Evolutionary conservation across 1,139 yeast genomes (phyloP), one percentile per base, ranked within the genome.

Genomic region (Saccharomyces hybrid): DNA sequence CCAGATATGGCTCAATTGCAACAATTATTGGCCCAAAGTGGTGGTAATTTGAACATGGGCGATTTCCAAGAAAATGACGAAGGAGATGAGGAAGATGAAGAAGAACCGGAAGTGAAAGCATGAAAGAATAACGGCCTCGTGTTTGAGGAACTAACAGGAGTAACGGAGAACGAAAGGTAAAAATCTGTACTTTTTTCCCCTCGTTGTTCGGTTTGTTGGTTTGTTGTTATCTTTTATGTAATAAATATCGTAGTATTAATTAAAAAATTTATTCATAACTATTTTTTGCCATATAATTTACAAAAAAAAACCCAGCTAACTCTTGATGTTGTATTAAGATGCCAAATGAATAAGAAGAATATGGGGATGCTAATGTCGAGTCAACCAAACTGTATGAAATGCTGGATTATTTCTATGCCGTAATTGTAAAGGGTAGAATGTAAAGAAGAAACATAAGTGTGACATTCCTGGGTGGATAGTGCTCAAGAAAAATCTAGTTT

Each of bases 1-100:
- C 73, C 71, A 29, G 78, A 74, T 28, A 58, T 63, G 41, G 70
- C 44, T 38, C 44, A 38, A 11, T 38, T 38, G 24, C 44, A 38
- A 11, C 44, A 38, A 38, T 38, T 38, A 70, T 48, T 59, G 52
- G 49, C 27, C 11, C 44, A 48, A 48, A 34, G 27, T 4, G 41
- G 38, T 24, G 44, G 51, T n/a, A 49, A 54, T 8, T 26, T 52
- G 16, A 32, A 49, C 11, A 53, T 53, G 21, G 32, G 47, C 8
- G 55, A 51, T 44, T 48, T 16, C 29, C 51, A 51, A 16, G 50
- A 47, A 27, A 56, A 49, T 11, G 56, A 48, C n/a, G 54, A 47
- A 16, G 56, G 41, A 2, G 58, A 46, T 12, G 57, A 51, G 8
- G 56, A 58, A 28, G 54, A 44, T 2, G 56, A 54, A 14, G 56